phyloP scores from a whole-genome alignment of 306 rosid genomes.

The Fagus sylvatica region DNA sequence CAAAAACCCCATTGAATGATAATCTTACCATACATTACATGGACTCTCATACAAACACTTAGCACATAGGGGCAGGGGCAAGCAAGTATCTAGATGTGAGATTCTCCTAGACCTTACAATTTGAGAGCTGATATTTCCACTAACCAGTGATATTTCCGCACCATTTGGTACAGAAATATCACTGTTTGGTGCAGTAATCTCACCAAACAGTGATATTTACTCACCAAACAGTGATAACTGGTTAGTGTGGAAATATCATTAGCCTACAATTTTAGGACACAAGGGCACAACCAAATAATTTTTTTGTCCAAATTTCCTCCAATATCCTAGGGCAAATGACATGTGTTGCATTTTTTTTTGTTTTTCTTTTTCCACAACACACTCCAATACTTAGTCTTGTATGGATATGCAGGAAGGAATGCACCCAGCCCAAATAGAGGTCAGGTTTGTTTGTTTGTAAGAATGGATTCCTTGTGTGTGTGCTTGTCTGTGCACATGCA shows the following conservation, averaged over 20 bases:
- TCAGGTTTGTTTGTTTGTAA: neutral
- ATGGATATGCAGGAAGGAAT: neutral
- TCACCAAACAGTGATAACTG: too few relatives aligned
- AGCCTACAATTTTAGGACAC: neutral
- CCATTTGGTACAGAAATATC: too few relatives aligned
- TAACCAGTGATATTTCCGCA: too few relatives aligned
- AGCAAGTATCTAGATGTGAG: slow-evolving; percentile 10
- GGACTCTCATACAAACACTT: slow-evolving; percentile 3
- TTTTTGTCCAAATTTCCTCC: slow-evolving; percentile 1
- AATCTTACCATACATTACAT: neutral
- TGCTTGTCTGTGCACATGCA: neutral
- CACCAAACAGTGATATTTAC: too few relatives aligned
- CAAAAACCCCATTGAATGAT: neutral
- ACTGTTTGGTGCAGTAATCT: too few relatives aligned
- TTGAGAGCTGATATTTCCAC: too few relatives aligned
- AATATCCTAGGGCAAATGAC: neutral
- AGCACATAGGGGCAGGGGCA: neutral
- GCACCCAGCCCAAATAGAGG: neutral
- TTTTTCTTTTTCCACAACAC: too few relatives aligned
- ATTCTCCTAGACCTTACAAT: neutral
- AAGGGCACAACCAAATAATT: neutral
- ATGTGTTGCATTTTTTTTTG: neutral
- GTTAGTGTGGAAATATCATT: too few relatives aligned
- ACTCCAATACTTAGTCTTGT: neutral
- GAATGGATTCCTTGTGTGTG: neutral